Evolutionary conservation across 1,284 basidiomycete species (phyloP), one percentile per base, ranked within the genome.

Genomic region (Leccinum ponderosum): DNA sequence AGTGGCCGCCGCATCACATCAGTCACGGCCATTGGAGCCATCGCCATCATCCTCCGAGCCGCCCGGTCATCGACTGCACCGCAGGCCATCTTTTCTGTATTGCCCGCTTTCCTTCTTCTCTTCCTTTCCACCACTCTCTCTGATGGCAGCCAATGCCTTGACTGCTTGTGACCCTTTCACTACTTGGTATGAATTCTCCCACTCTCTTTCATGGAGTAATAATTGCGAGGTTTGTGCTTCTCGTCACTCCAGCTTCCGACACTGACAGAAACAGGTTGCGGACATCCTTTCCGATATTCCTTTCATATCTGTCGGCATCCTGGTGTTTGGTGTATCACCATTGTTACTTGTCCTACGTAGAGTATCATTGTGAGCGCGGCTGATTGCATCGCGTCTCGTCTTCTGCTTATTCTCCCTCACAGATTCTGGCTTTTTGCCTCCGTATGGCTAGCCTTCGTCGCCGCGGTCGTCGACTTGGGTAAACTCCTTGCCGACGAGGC

Each of bases 281-380:
- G 74, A 78, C 63, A 70, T 91, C 54, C 76, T 91, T 48, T 78
- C 83, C 15, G 87, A 89, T 63, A 84, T 91, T 56, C 90, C 90
- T 39, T 78, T 88, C 63, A 82, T 89, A 66, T 83, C 83, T 60
- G 80, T 87, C 58, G 90, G 90, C 48, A 75, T 90, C 20, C 76
- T 90, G 67, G 82, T 81, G 39, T 83, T 91, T 61, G 87, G 82
- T n/a, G 77, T 85, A 33, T 82, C 87, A 56, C 81, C 81, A 11
- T 86, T 89, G 71, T 80, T 89, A 70, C 72, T 89, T 50, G 69
- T 83, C 33, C 77, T 86, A 75, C 83, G 80, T 65, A 85, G 83
- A 60, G 70, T 86, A 48, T 81, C 81, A 61, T 64, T 82, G 90
- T 90, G 67, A 61, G 88, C 76, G 27, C 39, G 8, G 33, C 15